Conservation (phyloP, 1,139 yeast genomes). For the Debaryomyces subglobosus region DNA sequence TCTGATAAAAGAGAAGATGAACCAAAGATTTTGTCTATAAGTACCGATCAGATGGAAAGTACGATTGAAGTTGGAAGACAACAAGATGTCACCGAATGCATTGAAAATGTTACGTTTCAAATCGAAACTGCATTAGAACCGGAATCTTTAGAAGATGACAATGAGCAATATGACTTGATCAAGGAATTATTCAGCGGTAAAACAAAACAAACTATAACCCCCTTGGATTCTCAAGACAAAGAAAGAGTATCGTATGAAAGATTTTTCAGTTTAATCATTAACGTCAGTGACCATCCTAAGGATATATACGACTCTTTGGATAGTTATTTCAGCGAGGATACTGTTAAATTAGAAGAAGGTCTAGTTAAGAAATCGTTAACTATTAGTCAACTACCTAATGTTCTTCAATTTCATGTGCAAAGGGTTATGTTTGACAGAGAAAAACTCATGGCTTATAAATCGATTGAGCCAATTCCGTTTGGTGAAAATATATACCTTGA, state of each 20-base stretch:
- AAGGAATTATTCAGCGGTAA: conserved; percentile 81
- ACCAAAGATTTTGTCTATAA: conserved; percentile 41
- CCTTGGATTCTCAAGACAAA: conserved; percentile 41
- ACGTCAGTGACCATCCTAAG: conserved; percentile 85
- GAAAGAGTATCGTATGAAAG: conserved; percentile 76
- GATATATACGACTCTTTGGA: conserved; percentile 91
- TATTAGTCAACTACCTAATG: conserved; percentile 71
- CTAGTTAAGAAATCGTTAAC: conserved; percentile 73
- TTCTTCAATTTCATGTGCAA: conserved; percentile 89
- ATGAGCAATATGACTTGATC: conserved; percentile 80
- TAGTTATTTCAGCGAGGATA: conserved; percentile 76
- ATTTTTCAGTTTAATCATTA: conserved; percentile 78
- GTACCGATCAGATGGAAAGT: conserved; percentile 66
- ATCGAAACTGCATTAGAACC: conserved; percentile 89
- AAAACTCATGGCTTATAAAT: conserved; percentile 74
- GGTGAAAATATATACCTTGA: conserved; percentile 80
- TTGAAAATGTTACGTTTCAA: conserved; percentile 91
- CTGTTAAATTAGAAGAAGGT: conserved; percentile 72
- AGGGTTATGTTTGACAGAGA: conserved; percentile 87
- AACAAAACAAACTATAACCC: conserved; percentile 48
- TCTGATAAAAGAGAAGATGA: conserved; percentile 10
- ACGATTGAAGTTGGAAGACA: conserved; percentile 85
- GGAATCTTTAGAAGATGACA: conserved; percentile 61
- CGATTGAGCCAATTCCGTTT: conserved; percentile 80
- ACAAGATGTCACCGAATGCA: conserved; percentile 97